Base-by-base conservation (phyloP, 148 eudicot genomes). In the Linanthus parryae region DNA sequence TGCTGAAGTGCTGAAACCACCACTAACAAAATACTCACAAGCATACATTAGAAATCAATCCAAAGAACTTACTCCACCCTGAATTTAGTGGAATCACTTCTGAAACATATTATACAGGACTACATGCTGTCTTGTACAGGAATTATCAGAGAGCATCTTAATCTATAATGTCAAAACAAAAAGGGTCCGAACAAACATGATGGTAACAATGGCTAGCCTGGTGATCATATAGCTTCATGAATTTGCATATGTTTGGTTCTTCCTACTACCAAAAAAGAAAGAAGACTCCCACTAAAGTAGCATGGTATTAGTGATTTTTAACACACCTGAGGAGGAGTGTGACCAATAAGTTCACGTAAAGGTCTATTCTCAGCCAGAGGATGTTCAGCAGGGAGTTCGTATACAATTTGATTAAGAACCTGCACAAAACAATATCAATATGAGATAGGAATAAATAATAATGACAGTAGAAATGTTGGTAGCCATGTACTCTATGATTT, bases 381-480 rank as follows among this genome's bases (percentile, higher is more conserved):
- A 62, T 94, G 99, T 63, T 88, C 99, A 61, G 88, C 81, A 56
- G 99, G 99, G 52, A 94, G 88, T 64, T 83, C 95, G 68, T 80
- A 94, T n/a, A 94, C 83, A 47, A 94, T 94, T 73, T 94, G 99
- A 72, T 94, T 94, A 52, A 94, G 55, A 51, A 94, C 88, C 99
- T 94, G 82, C n/a, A n/a, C n/a, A n/a, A n/a, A n/a, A n/a, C n/a
- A n/a, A n/a, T n/a, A n/a, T n/a, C n/a, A n/a, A n/a, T n/a, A n/a
- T n/a, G n/a, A n/a, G n/a, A n/a, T n/a, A n/a, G n/a, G n/a, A n/a
- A n/a, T n/a, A n/a, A n/a, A n/a, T n/a, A n/a, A n/a, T n/a, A n/a
- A n/a, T n/a, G n/a, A n/a, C n/a, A n/a, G n/a, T n/a, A n/a, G n/a
- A n/a, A n/a, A n/a, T n/a, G n/a, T n/a, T n/a, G n/a, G 44, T 26